phyloP scores from a whole-genome alignment of 495 filamentous ascomycete species.

The Aspergillus ellipticus region DNA sequence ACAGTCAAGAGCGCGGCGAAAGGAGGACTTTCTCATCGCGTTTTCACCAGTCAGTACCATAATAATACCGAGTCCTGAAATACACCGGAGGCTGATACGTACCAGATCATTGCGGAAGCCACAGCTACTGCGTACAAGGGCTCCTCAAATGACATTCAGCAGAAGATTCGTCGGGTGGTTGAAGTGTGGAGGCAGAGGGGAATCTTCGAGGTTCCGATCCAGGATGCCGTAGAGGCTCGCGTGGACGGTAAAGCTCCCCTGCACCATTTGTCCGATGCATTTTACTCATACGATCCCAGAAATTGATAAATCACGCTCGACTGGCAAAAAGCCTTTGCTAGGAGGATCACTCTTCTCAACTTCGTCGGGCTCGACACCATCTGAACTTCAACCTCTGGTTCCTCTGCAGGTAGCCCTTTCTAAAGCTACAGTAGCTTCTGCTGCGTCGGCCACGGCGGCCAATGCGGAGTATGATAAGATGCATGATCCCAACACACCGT shows the following conservation, averaged over 20 bases:
- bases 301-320: slow-evolving; percentile 70
- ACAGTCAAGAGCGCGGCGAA: slow-evolving; percentile 84
- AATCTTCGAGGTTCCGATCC: slow-evolving; percentile 79
- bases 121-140: slow-evolving; percentile 82
- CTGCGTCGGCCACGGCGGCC: slow-evolving; percentile 60
- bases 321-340: slow-evolving; percentile 59
- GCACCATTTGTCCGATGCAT: neutral
- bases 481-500: slow-evolving; percentile 58
- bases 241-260: slow-evolving; percentile 61
- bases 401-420: slow-evolving; percentile 67
- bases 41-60: slow-evolving; percentile 65
- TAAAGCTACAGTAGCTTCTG: slow-evolving; percentile 62
- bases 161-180: slow-evolving; percentile 81
- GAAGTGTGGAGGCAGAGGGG: slow-evolving; percentile 87
- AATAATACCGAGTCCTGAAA: neutral
- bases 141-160: slow-evolving; percentile 74
- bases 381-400: slow-evolving; percentile 71
- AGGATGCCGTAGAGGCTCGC: slow-evolving; percentile 71
- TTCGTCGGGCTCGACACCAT: slow-evolving; percentile 55
- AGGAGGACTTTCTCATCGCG: slow-evolving; percentile 86
- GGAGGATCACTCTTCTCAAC: slow-evolving; percentile 68
- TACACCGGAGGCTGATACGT: slow-evolving; percentile 18
- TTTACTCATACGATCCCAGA: slow-evolving; percentile 46
- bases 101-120: slow-evolving; percentile 77
- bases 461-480: slow-evolving; percentile 79